These are phyloP conservation scores for Tagetes patula DNA, from an alignment of 129 eudicot genomes.

Conservation along the genomic window DNA sequence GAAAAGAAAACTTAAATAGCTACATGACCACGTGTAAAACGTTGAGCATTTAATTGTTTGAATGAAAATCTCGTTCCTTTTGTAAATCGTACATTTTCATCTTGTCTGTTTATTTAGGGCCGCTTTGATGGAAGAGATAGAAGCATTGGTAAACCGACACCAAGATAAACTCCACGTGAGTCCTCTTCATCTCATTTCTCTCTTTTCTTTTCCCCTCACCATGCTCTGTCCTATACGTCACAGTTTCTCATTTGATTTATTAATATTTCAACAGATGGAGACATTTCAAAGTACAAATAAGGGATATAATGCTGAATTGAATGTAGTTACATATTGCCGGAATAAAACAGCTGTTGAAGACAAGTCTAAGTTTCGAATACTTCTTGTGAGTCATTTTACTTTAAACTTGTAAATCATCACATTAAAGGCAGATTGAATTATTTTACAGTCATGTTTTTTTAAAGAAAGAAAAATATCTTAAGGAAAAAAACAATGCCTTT, in stretches of 20 bases:
- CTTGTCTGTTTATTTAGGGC: constrained; percentile 44
- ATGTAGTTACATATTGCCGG: constrained; percentile 79
- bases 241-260: constrained; percentile 18
- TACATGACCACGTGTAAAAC: not conserved
- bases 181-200: constrained; percentile 10
- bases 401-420: constrained; percentile 28
- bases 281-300: constrained; percentile 56
- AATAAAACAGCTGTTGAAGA: constrained; percentile 61
- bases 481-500: constrained; percentile 21
- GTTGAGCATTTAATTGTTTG: not conserved
- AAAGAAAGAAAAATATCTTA: constrained; percentile 19
- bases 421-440: constrained; percentile 18
- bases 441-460: constrained; percentile 6
- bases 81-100: constrained; percentile 10
- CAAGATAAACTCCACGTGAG: constrained; percentile 69
- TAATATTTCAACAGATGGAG: constrained; percentile 61
- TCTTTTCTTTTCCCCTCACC: not conserved
- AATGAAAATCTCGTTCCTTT: not conserved
- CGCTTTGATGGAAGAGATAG: constrained; percentile 83
- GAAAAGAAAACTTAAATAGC: not conserved
- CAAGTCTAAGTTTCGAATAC: constrained; percentile 77
- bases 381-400: constrained; percentile 64
- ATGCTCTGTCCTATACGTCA: not conserved
- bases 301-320: constrained; percentile 75
- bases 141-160: constrained; percentile 79